Conservation (phyloP, 148 eudicot genomes). For the Oxyria digyna region DNA sequence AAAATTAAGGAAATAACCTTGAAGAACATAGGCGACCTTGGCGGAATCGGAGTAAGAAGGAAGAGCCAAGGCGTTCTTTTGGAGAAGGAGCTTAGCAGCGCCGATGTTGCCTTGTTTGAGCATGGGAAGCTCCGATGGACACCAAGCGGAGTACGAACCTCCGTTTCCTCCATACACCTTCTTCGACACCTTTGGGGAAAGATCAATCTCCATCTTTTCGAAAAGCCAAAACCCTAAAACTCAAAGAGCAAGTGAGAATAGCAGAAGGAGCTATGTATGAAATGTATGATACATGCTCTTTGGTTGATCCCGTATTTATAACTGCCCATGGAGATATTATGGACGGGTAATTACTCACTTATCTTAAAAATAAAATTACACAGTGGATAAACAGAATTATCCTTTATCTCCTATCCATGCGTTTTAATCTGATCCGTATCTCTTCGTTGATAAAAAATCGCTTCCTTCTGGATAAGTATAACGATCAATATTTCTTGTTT, state of each 20-base stretch:
- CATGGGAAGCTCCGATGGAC: slow-evolving; percentile 64
- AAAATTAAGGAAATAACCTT: slow-evolving; percentile 29
- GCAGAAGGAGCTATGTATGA: background rate
- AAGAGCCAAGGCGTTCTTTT: slow-evolving; percentile 59
- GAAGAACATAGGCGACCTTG: slow-evolving; percentile 76
- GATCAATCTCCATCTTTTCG: slow-evolving; percentile 50
- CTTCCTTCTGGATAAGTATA: too few species aligned
- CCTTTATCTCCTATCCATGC: too few species aligned
- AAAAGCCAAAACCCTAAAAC: background rate
- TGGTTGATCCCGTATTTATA: background rate
- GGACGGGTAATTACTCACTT: background rate
- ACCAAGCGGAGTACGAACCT: slow-evolving; percentile 56
- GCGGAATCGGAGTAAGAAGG: slow-evolving; percentile 73
- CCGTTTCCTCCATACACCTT: slow-evolving; percentile 46
- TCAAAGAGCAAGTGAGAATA: background rate
- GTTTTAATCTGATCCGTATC: too few species aligned
- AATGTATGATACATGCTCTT: background rate
- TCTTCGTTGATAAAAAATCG: too few species aligned
- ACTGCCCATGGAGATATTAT: background rate
- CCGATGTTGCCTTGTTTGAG: slow-evolving; percentile 61
- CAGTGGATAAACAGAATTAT: too few species aligned
- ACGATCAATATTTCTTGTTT: too few species aligned
- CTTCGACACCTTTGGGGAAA: slow-evolving; percentile 45
- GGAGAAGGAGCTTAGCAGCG: slow-evolving; percentile 52
- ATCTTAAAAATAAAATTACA: background rate